phyloP scores from a whole-genome alignment of 2,329 filamentous ascomycete genomes.

The Alternaria burnsii region DNA sequence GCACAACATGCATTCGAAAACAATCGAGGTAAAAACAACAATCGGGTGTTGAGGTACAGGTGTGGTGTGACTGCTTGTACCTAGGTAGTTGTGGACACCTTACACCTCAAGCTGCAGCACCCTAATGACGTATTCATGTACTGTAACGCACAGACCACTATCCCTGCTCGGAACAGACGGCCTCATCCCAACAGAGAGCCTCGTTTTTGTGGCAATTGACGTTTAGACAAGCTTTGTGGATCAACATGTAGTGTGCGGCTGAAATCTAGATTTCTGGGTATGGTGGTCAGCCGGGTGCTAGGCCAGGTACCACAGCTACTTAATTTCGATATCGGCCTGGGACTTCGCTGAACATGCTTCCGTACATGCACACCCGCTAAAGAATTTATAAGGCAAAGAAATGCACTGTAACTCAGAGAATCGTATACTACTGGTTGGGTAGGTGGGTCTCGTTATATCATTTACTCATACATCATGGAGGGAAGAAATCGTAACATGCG shows the following conservation, averaged over 20 bases:
- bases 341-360: not conserved
- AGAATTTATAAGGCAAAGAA: not conserved
- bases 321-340: not conserved
- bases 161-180: not conserved
- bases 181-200: not conserved
- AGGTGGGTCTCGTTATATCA: not conserved
- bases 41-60: not conserved
- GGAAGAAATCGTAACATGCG: not conserved
- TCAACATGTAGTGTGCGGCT: not conserved
- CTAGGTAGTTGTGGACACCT: not conserved
- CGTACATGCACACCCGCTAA: not conserved
- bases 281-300: not conserved
- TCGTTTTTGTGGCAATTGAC: not conserved
- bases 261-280: not conserved
- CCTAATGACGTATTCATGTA: constrained; percentile 1
- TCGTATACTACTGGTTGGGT: not conserved
- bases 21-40: not conserved
- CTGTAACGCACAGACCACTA: constrained; percentile 7
- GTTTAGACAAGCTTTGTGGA: constrained; percentile 12
- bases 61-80: not conserved
- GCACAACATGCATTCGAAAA: not conserved
- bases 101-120: not conserved
- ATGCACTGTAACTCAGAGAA: not conserved
- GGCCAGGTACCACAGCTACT: not conserved
- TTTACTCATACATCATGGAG: constrained; percentile 1